Base-by-base conservation (phyloP, 345 rosid genomes). In the Hirschfeldia incana region DNA sequence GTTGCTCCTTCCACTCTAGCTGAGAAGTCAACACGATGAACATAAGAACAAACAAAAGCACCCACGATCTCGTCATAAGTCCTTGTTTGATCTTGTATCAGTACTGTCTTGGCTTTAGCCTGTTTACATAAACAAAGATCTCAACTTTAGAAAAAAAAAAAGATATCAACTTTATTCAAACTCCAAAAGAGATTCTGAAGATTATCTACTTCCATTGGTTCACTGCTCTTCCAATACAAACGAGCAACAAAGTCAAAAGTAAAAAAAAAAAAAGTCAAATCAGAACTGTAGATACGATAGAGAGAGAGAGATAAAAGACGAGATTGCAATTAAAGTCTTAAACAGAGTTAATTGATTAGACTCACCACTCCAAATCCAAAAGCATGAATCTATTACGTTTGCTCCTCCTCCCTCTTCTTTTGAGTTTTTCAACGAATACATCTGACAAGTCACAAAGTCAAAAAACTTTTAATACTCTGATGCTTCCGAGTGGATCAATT, bases 1-100 rank as follows among this genome's bases (percentile, higher is more conserved):
- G 81, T 72, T 88, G 95, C 65, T 88, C 91, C 76, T 89, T 89
- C 95, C 95, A 90, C 82, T 92, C 95, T 16, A 89, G 81, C 79
- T 88, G 93, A 15, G 93, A 92, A 46, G 91, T 90, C 55, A 88
- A 80, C 33, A 90, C 87, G 36, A 92, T 78, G 55, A 92, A 59
- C 75, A 92, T 72, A 10, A 92, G 83, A 72, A 92, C 78, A 80
- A 86, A 81, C 59, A 92, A 87, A 73, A 90, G 86, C 46, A 92
- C 78, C 94, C 86, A 88, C 2, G 91, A 90, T 81, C 93, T 89
- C 77, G 86, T 80, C 97, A 92, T 92, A 33, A 33, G 15, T 65
- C 26, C 46, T 53, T 44, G 21, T 53, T 2, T 63, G 49, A 32
- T 58, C 51, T 70, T 15, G 26, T 51, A 17, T 69, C 74, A 36